Evolutionary conservation across 2,329 filamentous ascomycete species (phyloP), one percentile per base, ranked within the genome.

Genomic region (Fusarium austroafricanum): DNA sequence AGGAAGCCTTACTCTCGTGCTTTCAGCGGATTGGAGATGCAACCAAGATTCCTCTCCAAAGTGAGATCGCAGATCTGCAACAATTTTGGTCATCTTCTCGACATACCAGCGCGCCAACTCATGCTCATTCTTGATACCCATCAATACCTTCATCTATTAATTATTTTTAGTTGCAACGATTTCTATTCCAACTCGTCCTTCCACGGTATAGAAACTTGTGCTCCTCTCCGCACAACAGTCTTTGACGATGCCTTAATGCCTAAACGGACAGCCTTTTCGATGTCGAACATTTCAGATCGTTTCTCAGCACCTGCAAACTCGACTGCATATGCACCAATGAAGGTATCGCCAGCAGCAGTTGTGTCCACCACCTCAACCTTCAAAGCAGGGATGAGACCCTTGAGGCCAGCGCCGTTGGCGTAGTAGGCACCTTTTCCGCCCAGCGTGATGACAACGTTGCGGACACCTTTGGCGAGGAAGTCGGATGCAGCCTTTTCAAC

Each of bases 331-430:
- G 89, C 91, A 2, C 96, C 95, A 4, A 96, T 92, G 79, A 97
- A 97, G 0, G 95, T 97, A 78, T 98, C 95, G 0, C 95, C 95
- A 6, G 96, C 96, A 1, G 92, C 95, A 6, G 95, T 98, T 1
- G 95, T 98, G 77, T 98, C 95, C 4, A 97, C 88, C 1, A 98
- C 95, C 6, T 78, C 80, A 7, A 93, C 90, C 77, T 92, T 90
- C 62, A 87, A 83, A 0, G 92, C 93, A 1, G 81, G 77, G 3
- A 94, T 78, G 63, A 89, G 73, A 1, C 82, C 84, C 51, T 81
- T 82, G 33, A 70, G 72, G 14, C 77, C 79, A 1, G 61, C 70
- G 26, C 68, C 79, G 17, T 83, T 86, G 57, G 84, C 82, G 75
- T 86, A 93, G 76, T 88, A 93, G 17, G 90, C 90, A 14, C 94